Percentiles rank a stretch among this genome's conserved stretches.
These are phyloP conservation scores for Solanum bulbocastanum DNA, from an alignment of 257 asterid species.

Conservation along the genomic window DNA sequence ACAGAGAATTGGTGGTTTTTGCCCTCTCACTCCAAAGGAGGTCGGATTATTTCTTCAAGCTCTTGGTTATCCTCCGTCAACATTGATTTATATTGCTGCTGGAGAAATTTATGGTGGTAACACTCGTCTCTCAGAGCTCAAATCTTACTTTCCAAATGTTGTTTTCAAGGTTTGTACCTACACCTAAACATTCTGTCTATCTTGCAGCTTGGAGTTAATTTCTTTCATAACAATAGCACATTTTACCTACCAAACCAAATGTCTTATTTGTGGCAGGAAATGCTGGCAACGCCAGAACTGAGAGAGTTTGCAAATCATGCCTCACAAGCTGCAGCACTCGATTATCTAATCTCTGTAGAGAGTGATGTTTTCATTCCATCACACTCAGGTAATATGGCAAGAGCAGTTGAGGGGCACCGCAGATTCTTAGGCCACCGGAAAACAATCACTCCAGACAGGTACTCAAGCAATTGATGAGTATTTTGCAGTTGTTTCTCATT, in stretches of 20 bases:
- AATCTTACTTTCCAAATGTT: slow-evolving; percentile 68
- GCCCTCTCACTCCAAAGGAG: slow-evolving; percentile 96
- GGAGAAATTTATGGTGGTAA: slow-evolving; percentile 91
- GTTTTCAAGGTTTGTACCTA: slow-evolving; percentile 49
- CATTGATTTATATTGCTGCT: slow-evolving; percentile 83
- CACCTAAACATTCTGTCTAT: not conserved
- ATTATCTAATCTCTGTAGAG: slow-evolving; percentile 69
- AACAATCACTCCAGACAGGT: slow-evolving; percentile 91
- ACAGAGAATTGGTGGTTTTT: slow-evolving; percentile 75
- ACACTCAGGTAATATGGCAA: slow-evolving; percentile 95
- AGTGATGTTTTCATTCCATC: slow-evolving; percentile 87
- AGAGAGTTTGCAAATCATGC: slow-evolving; percentile 56
- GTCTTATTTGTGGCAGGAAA: slow-evolving; percentile 56
- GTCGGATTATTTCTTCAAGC: slow-evolving; percentile 86
- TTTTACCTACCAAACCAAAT: slow-evolving; percentile 4
- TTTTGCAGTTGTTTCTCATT: not conserved
- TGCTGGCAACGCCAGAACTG: slow-evolving; percentile 66
- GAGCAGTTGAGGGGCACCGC: slow-evolving; percentile 91
- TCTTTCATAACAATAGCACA: not conserved
- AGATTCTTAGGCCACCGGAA: slow-evolving; percentile 71
- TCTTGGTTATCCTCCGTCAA: slow-evolving; percentile 70
- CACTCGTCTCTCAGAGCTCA: slow-evolving; percentile 69
- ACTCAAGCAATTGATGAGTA: not conserved
- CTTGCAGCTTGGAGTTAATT: not conserved
- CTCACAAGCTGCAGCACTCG: slow-evolving; percentile 90